phyloP scores from a whole-genome alignment of 2,329 filamentous ascomycete genomes.

The Neobulgaria alba region DNA sequence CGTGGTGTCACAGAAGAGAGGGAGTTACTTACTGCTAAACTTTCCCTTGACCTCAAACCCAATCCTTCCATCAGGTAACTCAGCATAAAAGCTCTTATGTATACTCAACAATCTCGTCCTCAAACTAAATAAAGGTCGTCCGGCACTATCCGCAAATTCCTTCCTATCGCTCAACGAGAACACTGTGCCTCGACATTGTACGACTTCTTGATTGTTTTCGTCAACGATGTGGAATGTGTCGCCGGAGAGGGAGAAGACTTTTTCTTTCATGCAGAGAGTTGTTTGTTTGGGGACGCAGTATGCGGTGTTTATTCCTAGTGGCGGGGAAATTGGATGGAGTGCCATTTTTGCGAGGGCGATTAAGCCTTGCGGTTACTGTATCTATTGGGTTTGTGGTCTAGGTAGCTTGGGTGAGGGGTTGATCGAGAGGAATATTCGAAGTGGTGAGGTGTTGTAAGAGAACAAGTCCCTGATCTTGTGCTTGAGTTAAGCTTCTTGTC shows the following conservation, averaged over 20 bases:
- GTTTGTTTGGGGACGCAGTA: slow-evolving; percentile 22
- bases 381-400: too few relatives aligned
- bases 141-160: slow-evolving; percentile 13
- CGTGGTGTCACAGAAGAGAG: neutral
- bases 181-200: slow-evolving; percentile 19
- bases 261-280: slow-evolving; percentile 51
- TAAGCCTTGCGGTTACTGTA: too few relatives aligned
- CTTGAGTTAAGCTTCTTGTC: too few relatives aligned
- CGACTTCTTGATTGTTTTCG: slow-evolving; percentile 36
- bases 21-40: slow-evolving; percentile 17
- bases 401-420: too few relatives aligned
- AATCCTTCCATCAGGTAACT: slow-evolving; percentile 11
- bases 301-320: slow-evolving; percentile 18
- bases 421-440: too few relatives aligned
- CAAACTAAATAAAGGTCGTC: slow-evolving; percentile 18
- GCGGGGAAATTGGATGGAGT: slow-evolving; percentile 16
- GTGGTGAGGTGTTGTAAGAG: too few relatives aligned
- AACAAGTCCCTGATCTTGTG: too few relatives aligned
- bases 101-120: slow-evolving; percentile 18
- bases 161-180: slow-evolving; percentile 22
- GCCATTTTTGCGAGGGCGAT: neutral
- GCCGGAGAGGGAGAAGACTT: slow-evolving; percentile 28
- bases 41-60: slow-evolving; percentile 25
- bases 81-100: slow-evolving; percentile 23
- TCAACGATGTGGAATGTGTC: slow-evolving; percentile 28